Percentiles rank a stretch among this genome's conserved stretches.
Conservation (phyloP, 2,329 filamentous ascomycete genomes). For the Lachnellula subtilissima region DNA sequence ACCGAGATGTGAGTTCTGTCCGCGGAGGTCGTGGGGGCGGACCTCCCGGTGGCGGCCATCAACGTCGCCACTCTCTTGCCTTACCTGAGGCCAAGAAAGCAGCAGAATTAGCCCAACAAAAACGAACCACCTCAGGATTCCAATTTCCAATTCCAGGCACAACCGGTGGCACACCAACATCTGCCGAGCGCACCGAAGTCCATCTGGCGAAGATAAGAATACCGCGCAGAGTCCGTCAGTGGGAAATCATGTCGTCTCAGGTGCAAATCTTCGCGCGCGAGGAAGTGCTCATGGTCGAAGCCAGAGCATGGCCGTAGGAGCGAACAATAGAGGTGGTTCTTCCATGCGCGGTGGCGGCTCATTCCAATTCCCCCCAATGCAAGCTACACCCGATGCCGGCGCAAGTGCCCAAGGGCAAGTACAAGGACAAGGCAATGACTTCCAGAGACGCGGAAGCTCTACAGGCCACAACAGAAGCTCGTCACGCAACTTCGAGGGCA, state of each 20-base stretch:
- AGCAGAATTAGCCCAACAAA: constrained; percentile 93
- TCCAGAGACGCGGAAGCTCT: constrained; percentile 66
- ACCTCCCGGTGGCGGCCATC: constrained; percentile 70
- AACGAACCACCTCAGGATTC: constrained; percentile 88
- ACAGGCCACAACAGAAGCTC: constrained; percentile 71
- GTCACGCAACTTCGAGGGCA: constrained; percentile 94
- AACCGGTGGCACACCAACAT: constrained; percentile 54
- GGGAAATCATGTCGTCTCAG: constrained; percentile 19
- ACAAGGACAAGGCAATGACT: constrained; percentile 46
- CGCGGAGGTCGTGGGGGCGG: constrained; percentile 71
- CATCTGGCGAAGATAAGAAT: constrained; percentile 25
- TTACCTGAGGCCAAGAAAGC: constrained; percentile 96
- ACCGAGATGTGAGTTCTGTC: constrained; percentile 54
- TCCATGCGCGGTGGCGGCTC: constrained; percentile 61
- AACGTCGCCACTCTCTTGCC: constrained; percentile 89
- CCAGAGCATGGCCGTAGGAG: constrained; percentile 83
- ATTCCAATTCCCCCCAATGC: constrained; percentile 62
- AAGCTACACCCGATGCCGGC: constrained; percentile 47
- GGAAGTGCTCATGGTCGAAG: constrained; percentile 65
- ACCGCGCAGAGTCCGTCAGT: constrained; percentile 16
- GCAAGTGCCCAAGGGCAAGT: constrained; percentile 32
- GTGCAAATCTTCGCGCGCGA: constrained; percentile 42
- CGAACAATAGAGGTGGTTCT: constrained; percentile 60
- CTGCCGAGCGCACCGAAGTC: constrained; percentile 38
- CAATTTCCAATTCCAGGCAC: constrained; percentile 82